Base-by-base conservation (phyloP, 2,329 filamentous ascomycete species). In the Monosporascus cannonballus region DNA sequence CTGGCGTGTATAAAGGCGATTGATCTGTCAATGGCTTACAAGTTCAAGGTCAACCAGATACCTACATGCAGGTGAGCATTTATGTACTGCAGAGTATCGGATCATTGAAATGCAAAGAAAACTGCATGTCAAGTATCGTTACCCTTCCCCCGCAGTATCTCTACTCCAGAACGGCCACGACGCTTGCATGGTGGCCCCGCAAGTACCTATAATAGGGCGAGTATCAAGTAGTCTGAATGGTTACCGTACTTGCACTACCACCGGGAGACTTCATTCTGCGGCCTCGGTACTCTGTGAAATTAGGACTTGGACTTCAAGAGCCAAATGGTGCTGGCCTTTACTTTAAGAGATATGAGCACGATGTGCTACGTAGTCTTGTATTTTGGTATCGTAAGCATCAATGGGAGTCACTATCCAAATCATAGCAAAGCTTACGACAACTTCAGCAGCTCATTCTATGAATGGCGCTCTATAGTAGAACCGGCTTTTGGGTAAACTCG, bases 71-170 rank as follows among this genome's bases (percentile, higher is more conserved):
- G 5, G 17, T 3, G 6, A 24, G 17, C 7, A 15, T 46, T 7
- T 6, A 46, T 6, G n/a, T 20, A 44, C 41, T 14, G 4, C 4
- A 20, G 20, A 20, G 18, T 22, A 34, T 34, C 22, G 9, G 6
- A 60, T 63, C 49, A 56, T 47, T 41, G 38, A 37, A 17, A 20
- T 55, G 61, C 60, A 59, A 64, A 64, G 60, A 54, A 51, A 54
- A 53, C 25, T 39, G 50, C 49, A 51, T 45, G 47, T 38, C 39
- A 61, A 54, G 62, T 64, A 65, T 61, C 50, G 54, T 55, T 61
- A 64, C 62, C 55, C 55, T 64, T 51, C 59, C 61, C 58, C 61
- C 59, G 59, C 61, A 61, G 58, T 60, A 59, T 48, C 50, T 50
- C 56, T 60, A 54, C 56, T 55, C 50, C 38, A 8, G 36, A 52